These are phyloP conservation scores for Chlorella sp. DNA, from an alignment of 139 green algal species.

Conservation along the genomic window DNA sequence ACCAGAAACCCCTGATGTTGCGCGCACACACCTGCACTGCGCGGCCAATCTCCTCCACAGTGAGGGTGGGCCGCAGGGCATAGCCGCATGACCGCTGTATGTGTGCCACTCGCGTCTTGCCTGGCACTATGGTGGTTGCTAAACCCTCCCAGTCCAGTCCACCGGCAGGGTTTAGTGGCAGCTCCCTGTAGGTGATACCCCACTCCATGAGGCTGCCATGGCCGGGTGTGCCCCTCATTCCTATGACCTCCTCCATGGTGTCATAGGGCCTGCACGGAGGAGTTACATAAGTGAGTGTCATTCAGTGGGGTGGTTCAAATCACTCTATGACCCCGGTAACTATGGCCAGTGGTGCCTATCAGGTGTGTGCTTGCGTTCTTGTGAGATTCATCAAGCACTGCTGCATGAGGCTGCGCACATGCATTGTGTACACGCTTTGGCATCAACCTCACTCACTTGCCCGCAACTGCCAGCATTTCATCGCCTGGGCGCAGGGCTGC, in stretches of 20 bases:
- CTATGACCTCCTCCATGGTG: slow-evolving; percentile 96
- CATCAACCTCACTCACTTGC: slow-evolving; percentile 50
- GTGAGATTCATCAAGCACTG: too few species aligned
- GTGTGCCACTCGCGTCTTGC: slow-evolving; percentile 67
- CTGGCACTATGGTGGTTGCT: slow-evolving; percentile 47
- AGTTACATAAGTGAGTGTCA: too few species aligned
- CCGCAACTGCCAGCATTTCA: slow-evolving; percentile 80
- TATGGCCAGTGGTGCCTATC: too few species aligned
- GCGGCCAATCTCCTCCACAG: slow-evolving; percentile 66
- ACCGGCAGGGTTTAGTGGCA: slow-evolving; percentile 53
- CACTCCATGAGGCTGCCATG: slow-evolving; percentile 80
- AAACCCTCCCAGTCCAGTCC: slow-evolving; percentile 71
- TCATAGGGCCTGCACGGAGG: slow-evolving; percentile 76
- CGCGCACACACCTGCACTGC: slow-evolving; percentile 31
- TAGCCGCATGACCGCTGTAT: slow-evolving; percentile 97
- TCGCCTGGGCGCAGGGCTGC: slow-evolving; percentile 81
- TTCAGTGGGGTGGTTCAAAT: too few species aligned
- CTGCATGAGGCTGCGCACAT: too few species aligned
- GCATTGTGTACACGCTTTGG: too few species aligned
- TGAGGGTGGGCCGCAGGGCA: slow-evolving; percentile 73
- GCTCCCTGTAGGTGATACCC: slow-evolving; percentile 77
- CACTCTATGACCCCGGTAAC: too few species aligned
- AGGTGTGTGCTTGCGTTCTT: too few species aligned
- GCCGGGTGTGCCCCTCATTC: slow-evolving; percentile 57
- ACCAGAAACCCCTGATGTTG: too few species aligned